phyloP scores from a whole-genome alignment of 2,329 filamentous ascomycete genomes.

The Hawksworthiomyces lignivorus region DNA sequence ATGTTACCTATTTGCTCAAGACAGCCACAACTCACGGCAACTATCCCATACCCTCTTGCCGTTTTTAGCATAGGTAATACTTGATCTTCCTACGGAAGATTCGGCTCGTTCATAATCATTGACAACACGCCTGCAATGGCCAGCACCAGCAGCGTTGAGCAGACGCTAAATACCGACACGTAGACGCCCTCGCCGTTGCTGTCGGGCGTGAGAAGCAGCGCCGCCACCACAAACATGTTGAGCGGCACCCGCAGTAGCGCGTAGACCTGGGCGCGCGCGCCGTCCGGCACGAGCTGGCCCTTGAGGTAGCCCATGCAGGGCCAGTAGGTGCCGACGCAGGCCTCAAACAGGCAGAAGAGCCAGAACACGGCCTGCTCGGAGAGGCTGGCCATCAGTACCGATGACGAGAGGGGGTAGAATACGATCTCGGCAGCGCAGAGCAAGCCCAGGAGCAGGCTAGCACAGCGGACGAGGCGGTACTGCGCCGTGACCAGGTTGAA shows the following conservation, averaged over 20 bases:
- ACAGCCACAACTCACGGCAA: background rate
- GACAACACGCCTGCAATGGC: constrained; percentile 22
- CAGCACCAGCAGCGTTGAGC: constrained; percentile 23
- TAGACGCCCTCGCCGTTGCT: constrained; percentile 13
- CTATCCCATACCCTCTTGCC: background rate
- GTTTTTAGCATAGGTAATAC: no score
- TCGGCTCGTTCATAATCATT: constrained; percentile 16
- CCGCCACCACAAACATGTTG: constrained; percentile 48
- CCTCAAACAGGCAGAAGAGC: constrained; percentile 49
- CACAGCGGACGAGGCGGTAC: constrained; percentile 17
- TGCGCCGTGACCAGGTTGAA: constrained; percentile 32
- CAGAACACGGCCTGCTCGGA: constrained; percentile 38
- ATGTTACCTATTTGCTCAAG: no score
- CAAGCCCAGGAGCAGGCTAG: constrained; percentile 28
- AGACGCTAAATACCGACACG: constrained; percentile 24
- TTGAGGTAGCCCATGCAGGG: constrained; percentile 47
- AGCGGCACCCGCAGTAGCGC: constrained; percentile 47
- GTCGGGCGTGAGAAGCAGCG: constrained; percentile 31
- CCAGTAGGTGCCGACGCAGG: constrained; percentile 48
- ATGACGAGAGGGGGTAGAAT: constrained; percentile 21
- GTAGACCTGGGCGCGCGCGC: constrained; percentile 44
- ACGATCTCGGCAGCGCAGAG: constrained; percentile 29
- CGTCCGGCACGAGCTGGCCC: constrained; percentile 44
- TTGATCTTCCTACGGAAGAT: constrained; percentile 12
- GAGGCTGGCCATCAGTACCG: constrained; percentile 22